These are phyloP conservation scores for Pythium apleroticum DNA, from an alignment of 352 stramenopile genomes.

Conservation along the genomic window DNA sequence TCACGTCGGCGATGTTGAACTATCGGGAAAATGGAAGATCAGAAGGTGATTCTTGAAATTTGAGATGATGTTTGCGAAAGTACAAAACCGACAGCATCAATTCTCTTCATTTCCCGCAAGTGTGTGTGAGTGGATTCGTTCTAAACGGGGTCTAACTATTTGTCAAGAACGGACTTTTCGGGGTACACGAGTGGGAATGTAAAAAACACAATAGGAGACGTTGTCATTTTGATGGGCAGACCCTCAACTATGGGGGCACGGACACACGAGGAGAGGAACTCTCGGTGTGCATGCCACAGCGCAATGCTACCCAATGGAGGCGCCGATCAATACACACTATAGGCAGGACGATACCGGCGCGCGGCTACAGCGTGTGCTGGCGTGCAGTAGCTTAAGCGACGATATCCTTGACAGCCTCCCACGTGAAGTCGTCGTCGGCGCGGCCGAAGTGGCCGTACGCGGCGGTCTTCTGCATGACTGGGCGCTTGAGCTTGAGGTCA, in stretches of 20 bases:
- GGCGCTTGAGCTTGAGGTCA: slow-evolving; percentile 96
- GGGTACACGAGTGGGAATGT: background rate
- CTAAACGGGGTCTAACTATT: background rate
- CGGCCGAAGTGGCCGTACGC: slow-evolving; percentile 99
- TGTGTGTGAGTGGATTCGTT: background rate
- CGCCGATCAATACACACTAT: slow-evolving; percentile 27
- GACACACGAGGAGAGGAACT: slow-evolving; percentile 12
- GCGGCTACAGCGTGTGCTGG: slow-evolving; percentile 15
- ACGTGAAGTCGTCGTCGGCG: slow-evolving; percentile 98
- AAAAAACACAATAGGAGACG: slow-evolving; percentile 23
- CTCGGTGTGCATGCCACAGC: slow-evolving; percentile 20
- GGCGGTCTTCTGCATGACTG: slow-evolving; percentile 98
- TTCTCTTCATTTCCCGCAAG: background rate
- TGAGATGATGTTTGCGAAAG: background rate
- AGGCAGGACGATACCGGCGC: slow-evolving; percentile 18
- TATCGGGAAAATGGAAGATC: background rate
- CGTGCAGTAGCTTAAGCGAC: slow-evolving; percentile 46
- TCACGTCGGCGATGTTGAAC: background rate
- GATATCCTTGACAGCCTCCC: slow-evolving; percentile 96
- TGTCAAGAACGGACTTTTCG: background rate
- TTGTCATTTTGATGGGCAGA: slow-evolving; percentile 28
- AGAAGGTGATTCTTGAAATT: background rate
- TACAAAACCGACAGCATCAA: background rate
- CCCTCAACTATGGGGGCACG: slow-evolving; percentile 20
- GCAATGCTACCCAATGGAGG: slow-evolving; percentile 10